These are phyloP conservation scores for Planoprotostelium fungivorum DNA, from an alignment of 78 protist genomes.

Conservation along the genomic window DNA sequence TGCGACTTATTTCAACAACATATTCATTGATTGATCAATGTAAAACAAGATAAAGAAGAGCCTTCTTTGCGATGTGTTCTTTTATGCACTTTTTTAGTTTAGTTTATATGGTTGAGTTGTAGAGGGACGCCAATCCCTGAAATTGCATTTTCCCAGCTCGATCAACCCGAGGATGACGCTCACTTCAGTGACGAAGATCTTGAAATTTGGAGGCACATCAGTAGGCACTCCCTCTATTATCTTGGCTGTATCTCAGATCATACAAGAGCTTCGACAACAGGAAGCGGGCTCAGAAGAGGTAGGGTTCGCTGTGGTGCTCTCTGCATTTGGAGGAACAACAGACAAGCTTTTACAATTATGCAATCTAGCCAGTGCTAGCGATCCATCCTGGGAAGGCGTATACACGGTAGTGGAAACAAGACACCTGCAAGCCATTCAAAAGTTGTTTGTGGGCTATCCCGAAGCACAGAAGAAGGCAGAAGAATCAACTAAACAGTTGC, in stretches of 20 bases:
- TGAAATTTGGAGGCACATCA: conserved; percentile 1
- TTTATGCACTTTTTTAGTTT: no score
- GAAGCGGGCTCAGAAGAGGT: not conserved
- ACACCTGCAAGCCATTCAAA: not conserved
- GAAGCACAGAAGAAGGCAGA: not conserved
- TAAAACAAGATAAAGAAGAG: no score
- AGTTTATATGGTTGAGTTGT: no score
- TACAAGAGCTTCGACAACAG: not conserved
- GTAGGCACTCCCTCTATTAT: not conserved
- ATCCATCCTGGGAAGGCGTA: not conserved
- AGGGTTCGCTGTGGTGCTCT: not conserved
- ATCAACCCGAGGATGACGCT: no score
- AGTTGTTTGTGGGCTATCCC: not conserved
- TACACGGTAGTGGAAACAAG: not conserved
- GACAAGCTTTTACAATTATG: not conserved
- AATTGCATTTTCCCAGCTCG: no score
- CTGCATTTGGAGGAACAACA: not conserved
- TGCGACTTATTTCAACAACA: conserved; percentile 24
- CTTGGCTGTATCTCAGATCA: not conserved
- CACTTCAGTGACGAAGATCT: not conserved
- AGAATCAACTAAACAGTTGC: not conserved
- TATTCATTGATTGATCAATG: conserved; percentile 39
- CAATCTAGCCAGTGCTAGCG: not conserved
- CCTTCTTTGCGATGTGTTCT: no score
- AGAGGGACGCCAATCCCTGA: no score